Percentiles rank a stretch among this genome's conserved stretches.
phyloP scores from a whole-genome alignment of 331 rosid species.

The Acacia pycnantha region DNA sequence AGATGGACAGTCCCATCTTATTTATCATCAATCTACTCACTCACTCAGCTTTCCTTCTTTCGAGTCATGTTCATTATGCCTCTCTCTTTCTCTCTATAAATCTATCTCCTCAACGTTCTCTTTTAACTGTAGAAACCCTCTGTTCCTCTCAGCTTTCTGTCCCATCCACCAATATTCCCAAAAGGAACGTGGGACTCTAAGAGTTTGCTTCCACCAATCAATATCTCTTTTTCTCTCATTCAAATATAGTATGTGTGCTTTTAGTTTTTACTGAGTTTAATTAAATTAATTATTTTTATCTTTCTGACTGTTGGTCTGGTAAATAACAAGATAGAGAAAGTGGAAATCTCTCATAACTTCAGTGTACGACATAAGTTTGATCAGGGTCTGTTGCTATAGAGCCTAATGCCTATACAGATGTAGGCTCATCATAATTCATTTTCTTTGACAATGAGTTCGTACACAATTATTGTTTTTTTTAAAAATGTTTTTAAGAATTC shows the following conservation, averaged over 20 bases:
- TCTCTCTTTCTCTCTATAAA: background rate
- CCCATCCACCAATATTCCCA: conserved; percentile 96
- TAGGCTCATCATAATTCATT: background rate
- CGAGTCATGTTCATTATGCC: conserved; percentile 60
- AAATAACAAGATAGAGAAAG: conserved; percentile 20
- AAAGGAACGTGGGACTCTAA: conserved; percentile 75
- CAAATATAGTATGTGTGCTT: background rate
- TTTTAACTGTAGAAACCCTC: conserved; percentile 79
- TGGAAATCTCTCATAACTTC: conserved; percentile 6
- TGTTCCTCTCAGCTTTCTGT: conserved; percentile 99
- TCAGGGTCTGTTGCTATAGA: background rate
- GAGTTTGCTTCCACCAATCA: conserved; percentile 64
- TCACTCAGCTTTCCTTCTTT: conserved; percentile 63
- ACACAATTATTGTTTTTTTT: background rate
- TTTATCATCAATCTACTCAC: conserved; percentile 61
- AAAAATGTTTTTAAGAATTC: background rate
- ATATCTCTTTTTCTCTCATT: background rate
- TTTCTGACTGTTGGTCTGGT: conserved; percentile 31
- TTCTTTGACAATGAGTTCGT: background rate
- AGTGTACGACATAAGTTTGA: background rate
- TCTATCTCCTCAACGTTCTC: conserved; percentile 53
- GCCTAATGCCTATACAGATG: background rate
- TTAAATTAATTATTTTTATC: background rate
- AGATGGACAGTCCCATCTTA: conserved; percentile 56
- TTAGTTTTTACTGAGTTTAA: background rate